Evolutionary conservation across 129 eudicot genomes (phyloP).

Genomic region (Tagetes patula): DNA sequence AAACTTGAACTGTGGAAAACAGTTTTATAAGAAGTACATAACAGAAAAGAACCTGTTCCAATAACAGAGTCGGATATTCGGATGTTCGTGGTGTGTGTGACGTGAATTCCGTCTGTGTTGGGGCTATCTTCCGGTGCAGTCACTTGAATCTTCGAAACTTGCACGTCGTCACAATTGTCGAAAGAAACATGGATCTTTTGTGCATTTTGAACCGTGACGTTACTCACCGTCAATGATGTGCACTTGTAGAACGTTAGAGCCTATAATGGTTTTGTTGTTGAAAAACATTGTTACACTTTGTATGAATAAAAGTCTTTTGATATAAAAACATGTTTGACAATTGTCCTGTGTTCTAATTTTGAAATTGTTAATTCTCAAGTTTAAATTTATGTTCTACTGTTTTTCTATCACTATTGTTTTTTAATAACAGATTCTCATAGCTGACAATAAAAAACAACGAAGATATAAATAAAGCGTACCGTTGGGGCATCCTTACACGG

Average conservation of each 20-base stretch:
- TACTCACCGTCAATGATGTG: conserved; percentile 48
- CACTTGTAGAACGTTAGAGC: conserved; percentile 71
- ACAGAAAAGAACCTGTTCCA: conserved; percentile 52
- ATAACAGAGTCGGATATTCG: conserved; percentile 40
- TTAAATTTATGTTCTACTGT: no score
- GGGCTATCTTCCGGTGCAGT: conserved; percentile 75
- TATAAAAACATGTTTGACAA: no score
- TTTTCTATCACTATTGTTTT: no score
- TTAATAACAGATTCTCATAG: no score
- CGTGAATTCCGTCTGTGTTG: conserved; percentile 90
- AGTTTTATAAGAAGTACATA: no score
- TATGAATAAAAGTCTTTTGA: no score
- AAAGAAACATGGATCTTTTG: conserved; percentile 74
- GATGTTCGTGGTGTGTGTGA: conserved; percentile 57
- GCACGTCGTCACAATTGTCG: conserved; percentile 52
- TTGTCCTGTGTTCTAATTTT: neutral
- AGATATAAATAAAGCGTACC: conserved; percentile 39
- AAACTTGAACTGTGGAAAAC: neutral
- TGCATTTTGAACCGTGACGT: conserved; percentile 55
- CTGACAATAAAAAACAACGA: neutral
- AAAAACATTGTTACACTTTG: no score
- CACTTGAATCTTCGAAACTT: conserved; percentile 47
- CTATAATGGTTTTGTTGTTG: conserved; percentile 30
- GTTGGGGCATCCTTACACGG: conserved; percentile 80
- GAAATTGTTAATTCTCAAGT: no score